A percentile compares a stretch with the other conserved stretches of the same genome.
phyloP scores from a whole-genome alignment of 371 early-diverging fungal genomes.

The Phascolomyces articulosus region DNA sequence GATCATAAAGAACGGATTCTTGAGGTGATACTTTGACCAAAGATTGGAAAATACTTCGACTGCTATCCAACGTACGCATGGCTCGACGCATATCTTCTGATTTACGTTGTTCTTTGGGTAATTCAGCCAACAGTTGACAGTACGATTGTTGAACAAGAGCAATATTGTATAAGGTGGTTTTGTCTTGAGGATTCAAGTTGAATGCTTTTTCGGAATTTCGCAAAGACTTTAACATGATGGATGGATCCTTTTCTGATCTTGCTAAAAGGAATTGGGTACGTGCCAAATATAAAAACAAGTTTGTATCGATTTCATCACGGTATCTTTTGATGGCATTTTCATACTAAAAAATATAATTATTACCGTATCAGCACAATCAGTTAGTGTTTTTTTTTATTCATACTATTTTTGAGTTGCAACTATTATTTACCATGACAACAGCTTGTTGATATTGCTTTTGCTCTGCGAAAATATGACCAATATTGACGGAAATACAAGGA shows the following conservation, averaged over 20 bases:
- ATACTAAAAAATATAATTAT: constrained; percentile 51
- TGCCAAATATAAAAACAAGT: constrained; percentile 71
- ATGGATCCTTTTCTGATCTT: constrained; percentile 71
- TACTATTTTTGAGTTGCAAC: neutral
- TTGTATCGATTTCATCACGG: constrained; percentile 60
- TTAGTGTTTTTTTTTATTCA: neutral
- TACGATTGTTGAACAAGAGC: constrained; percentile 86
- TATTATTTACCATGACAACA: constrained; percentile 54
- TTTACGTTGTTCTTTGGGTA: constrained; percentile 57
- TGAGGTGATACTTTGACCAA: constrained; percentile 48
- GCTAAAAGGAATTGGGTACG: constrained; percentile 83
- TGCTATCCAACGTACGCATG: constrained; percentile 57
- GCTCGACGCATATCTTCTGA: constrained; percentile 56
- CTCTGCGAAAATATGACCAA: constrained; percentile 80
- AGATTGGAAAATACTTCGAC: constrained; percentile 57
- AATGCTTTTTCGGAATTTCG: constrained; percentile 60
- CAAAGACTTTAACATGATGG: constrained; percentile 70
- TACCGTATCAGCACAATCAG: too few relatives aligned
- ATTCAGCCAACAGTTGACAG: constrained; percentile 80
- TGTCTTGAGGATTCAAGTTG: constrained; percentile 62
- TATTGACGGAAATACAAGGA: constrained; percentile 70
- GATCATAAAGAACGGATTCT: constrained; percentile 64
- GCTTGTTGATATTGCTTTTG: constrained; percentile 75
- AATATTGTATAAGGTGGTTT: constrained; percentile 71
- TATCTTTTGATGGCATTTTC: constrained; percentile 62